Percentiles rank a stretch among this genome's conserved stretches.
Conservation (phyloP, 148 eudicot species). For the Chenopodium album region DNA sequence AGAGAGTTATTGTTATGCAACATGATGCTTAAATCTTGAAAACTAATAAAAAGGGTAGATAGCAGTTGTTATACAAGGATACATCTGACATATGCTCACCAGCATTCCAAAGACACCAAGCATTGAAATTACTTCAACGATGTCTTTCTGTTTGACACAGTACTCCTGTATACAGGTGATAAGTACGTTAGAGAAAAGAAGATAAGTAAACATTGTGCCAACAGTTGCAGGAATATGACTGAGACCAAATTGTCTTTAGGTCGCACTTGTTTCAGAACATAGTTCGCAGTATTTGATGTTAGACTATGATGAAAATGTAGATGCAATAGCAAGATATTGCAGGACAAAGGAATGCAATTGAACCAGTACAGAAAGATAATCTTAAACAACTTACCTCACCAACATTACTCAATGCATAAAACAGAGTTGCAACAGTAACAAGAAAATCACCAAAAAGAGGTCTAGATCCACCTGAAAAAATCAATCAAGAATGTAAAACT, state of each 20-base stretch:
- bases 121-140: conserved; percentile 74
- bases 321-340: neutral
- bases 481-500: neutral
- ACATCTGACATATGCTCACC: conserved; percentile 69
- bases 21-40: neutral
- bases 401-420: conserved; percentile 79
- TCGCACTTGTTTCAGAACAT: neutral
- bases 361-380: conserved; percentile 6
- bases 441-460: conserved; percentile 84
- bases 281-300: neutral
- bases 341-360: neutral
- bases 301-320: neutral
- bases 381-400: conserved; percentile 54
- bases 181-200: neutral
- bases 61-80: conserved; percentile 43
- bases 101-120: conserved; percentile 74
- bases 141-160: conserved; percentile 69
- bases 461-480: conserved; percentile 67
- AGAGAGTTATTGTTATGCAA: conserved; percentile 1
- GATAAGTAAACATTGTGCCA: neutral
- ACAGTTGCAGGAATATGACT: neutral
- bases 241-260: neutral
- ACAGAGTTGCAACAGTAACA: conserved; percentile 69
- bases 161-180: conserved; percentile 54
- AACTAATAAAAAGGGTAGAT: neutral